A percentile compares a stretch with the other conserved stretches of the same genome.
Conservation (phyloP, 805 yeast species). For the Candida xyloterini region DNA sequence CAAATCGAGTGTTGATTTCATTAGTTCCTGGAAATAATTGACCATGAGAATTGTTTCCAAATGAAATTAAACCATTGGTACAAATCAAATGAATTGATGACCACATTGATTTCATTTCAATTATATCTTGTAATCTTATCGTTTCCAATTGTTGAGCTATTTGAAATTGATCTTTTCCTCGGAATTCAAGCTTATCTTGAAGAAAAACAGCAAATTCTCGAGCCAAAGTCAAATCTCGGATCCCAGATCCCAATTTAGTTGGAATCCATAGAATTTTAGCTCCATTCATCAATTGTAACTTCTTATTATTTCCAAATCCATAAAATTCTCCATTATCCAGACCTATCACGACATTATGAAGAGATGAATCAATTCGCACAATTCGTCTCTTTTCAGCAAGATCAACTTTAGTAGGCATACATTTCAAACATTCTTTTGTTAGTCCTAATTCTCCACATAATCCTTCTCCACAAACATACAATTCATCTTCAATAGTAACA, state of each 20-base stretch:
- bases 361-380: constrained; percentile 34
- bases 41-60: constrained; percentile 77
- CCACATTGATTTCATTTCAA: constrained; percentile 64
- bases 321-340: constrained; percentile 41
- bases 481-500: constrained; percentile 36
- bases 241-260: constrained; percentile 8
- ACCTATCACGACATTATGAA: constrained; percentile 44
- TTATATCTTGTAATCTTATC: constrained; percentile 1
- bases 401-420: neutral
- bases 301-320: constrained; percentile 71
- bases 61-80: constrained; percentile 36
- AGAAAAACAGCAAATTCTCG: constrained; percentile 52
- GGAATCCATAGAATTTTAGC: constrained; percentile 28
- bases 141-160: constrained; percentile 8
- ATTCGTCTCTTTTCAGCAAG: constrained; percentile 10
- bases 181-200: constrained; percentile 19
- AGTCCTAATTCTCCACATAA: constrained; percentile 72
- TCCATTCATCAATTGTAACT: constrained; percentile 48
- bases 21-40: constrained; percentile 44
- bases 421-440: constrained; percentile 26
- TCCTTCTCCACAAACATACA: constrained; percentile 63
- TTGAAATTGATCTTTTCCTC: constrained; percentile 36
- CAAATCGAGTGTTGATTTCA: constrained; percentile 24
- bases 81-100: constrained; percentile 59
- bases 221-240: constrained; percentile 40